Base-by-base conservation (phyloP, 768 basidiomycete species). In the Ramaria rubella region DNA sequence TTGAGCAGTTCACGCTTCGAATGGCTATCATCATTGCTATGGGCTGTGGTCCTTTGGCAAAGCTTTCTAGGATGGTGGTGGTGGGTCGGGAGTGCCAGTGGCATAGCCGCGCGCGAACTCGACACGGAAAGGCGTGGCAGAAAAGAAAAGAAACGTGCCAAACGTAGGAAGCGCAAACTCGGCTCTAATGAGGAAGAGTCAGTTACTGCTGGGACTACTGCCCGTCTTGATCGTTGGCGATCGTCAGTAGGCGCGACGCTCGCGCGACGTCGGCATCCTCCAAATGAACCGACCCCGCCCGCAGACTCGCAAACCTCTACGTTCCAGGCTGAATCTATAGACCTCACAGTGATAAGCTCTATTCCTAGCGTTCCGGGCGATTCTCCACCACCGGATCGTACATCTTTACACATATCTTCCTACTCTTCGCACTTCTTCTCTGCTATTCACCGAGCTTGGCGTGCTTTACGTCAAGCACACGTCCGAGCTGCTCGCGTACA, bases 1-100 rank as follows among this genome's bases (percentile, higher is more conserved):
- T 85, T 86, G 9, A 74, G 75, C 52, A 84, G 88, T 64, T 87
- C 95, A 60, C 84, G 91, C 63, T 89, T 90, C 60, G 74, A 82
- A n/a, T 98, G 96, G 96, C 77, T 97, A 57, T 90, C 92, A 0
- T 82, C 85, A 23, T 76, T 97, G 52, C 82, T 92, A 70, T 94
- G 92, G 83, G 85, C 88, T 7, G 83, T 96, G 50, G 82, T 97
- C 11, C 80, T 98, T 19, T 99, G 96, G 96, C 96, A 99, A 76
- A 91, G 83, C 69, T 95, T 94, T 70, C 71, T 96, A 21, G 93
- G 90, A 0, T 97, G 92, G 91, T 97, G 94, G 94, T 97, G 94
- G 94, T 97, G 93, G 93, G 92, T 93, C 14, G 94, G 94, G 12
- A 71, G 71, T 48, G 73, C 65, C n/a, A 83, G 87, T 2, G 88